Conservation (phyloP, 768 basidiomycete genomes). For the Podaxis sp. region DNA sequence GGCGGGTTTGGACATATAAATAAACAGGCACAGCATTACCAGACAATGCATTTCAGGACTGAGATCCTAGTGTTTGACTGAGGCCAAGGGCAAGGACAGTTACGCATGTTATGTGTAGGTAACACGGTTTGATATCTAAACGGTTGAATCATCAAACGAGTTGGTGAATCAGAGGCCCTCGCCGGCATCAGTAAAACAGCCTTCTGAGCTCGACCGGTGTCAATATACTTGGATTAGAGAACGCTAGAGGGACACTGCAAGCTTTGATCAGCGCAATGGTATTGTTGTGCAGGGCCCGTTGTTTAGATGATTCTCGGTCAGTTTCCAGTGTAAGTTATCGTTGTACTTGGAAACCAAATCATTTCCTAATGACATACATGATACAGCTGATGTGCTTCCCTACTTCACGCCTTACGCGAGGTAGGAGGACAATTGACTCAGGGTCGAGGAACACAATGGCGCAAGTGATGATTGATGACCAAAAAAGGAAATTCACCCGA, state of each 20-base stretch:
- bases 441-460: slow-evolving; percentile 13
- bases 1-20: too few relatives aligned
- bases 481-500: slow-evolving; percentile 22
- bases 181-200: too few relatives aligned
- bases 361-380: not conserved
- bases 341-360: not conserved
- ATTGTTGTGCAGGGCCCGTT: not conserved
- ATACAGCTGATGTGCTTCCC: not conserved
- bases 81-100: too few relatives aligned
- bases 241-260: not conserved
- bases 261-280: not conserved
- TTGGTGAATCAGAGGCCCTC: too few relatives aligned
- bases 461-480: slow-evolving; percentile 19
- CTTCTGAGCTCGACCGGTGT: too few relatives aligned
- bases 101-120: too few relatives aligned
- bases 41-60: too few relatives aligned
- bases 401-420: not conserved
- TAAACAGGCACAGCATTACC: too few relatives aligned
- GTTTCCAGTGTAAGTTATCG: not conserved
- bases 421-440: slow-evolving; percentile 4
- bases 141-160: too few relatives aligned
- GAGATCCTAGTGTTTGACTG: too few relatives aligned
- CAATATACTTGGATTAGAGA: too few relatives aligned
- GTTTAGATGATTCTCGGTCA: not conserved
- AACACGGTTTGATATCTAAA: too few relatives aligned